Percentiles rank a stretch among this genome's conserved stretches.
Conservation (phyloP, 495 filamentous ascomycete genomes). For the Collariella sp. region DNA sequence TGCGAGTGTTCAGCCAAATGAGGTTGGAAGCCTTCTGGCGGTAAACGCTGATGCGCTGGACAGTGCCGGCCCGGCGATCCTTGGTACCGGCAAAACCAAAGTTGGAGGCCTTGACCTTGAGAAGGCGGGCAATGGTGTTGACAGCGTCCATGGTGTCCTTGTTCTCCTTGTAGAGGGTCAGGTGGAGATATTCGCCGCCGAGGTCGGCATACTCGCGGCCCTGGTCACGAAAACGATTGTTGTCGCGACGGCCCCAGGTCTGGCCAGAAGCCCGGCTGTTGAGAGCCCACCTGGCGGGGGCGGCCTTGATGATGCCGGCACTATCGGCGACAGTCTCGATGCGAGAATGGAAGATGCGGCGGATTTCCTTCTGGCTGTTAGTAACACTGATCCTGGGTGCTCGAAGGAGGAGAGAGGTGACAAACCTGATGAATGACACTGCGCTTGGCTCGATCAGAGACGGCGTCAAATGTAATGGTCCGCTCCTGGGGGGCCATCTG, state of each 20-base stretch:
- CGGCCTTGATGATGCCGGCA: slow-evolving; percentile 30
- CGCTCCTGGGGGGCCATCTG: slow-evolving; percentile 14
- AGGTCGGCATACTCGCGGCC: slow-evolving; percentile 29
- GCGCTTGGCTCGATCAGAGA: slow-evolving; percentile 33
- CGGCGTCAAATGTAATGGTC: slow-evolving; percentile 24
- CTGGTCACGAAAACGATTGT: slow-evolving; percentile 11
- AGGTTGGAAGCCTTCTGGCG: slow-evolving; percentile 57
- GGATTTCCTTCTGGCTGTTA: slow-evolving; percentile 32
- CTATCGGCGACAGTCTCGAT: slow-evolving; percentile 25
- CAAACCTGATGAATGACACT: slow-evolving; percentile 34
- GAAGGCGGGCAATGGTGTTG: slow-evolving; percentile 55
- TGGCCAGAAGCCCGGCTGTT: slow-evolving; percentile 5
- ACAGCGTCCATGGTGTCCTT: slow-evolving; percentile 95
- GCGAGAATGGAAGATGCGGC: slow-evolving; percentile 33
- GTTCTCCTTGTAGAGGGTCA: slow-evolving; percentile 95
- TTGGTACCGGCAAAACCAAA: slow-evolving; percentile 92
- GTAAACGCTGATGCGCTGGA: slow-evolving; percentile 70
- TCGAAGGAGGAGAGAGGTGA: background rate
- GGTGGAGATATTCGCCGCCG: slow-evolving; percentile 78
- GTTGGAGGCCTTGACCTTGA: slow-evolving; percentile 57
- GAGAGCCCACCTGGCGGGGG: slow-evolving; percentile 15
- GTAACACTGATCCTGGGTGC: background rate
- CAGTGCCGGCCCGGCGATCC: slow-evolving; percentile 80
- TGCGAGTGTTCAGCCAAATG: slow-evolving; percentile 49
- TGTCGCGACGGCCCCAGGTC: slow-evolving; percentile 25